Evolutionary conservation across 768 basidiomycete genomes (phyloP), one percentile per base, ranked within the genome.

Genomic region (Candolleomyces efflorescens): DNA sequence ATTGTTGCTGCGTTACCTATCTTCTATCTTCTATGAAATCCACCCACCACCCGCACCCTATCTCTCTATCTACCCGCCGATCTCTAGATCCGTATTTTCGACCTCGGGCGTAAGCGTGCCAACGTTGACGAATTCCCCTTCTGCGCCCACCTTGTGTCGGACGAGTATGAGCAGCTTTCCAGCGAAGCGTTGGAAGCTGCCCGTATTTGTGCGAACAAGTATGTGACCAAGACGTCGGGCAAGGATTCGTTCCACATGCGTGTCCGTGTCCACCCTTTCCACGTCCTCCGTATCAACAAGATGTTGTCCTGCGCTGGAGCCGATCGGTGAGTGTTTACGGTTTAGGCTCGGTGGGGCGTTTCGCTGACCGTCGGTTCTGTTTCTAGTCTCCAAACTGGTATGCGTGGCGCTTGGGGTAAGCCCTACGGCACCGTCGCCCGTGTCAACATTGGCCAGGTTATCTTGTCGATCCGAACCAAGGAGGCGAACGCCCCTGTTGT

Each of bases 371-470:
- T n/a, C n/a, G n/a, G n/a, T n/a, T n/a, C n/a, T n/a, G 13, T 24
- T 36, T 26, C 32, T 11, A 90, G 92, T 69, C 84, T 96, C 59
- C 92, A 94, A 71, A 94, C 93, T 15, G 94, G 96, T 73, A 98
- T 99, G 97, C 92, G 96, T 77, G 97, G 96, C 64, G 96, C 96
- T 43, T 99, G 96, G 95, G 97, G 97, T 66, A 97, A 96, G 78
- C 94, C 97, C 44, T 95, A 97, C 73, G 95, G 94, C 64, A 93
- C 89, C 17, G 95, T 92, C 66, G 94, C 93, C 38, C 92, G 94
- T 70, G 94, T 97, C 64, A 87, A 94, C 84, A 98, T 98, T 63
- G 95, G 97, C 53, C 94, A 98, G 79, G 86, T 97, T 71, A 92
- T 98, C 73, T 72, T 83, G 61, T 81, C 79, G 56, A 88, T 98